These are phyloP conservation scores for Kondoa malvinella DNA, from an alignment of 768 basidiomycete genomes.

Conservation along the genomic window DNA sequence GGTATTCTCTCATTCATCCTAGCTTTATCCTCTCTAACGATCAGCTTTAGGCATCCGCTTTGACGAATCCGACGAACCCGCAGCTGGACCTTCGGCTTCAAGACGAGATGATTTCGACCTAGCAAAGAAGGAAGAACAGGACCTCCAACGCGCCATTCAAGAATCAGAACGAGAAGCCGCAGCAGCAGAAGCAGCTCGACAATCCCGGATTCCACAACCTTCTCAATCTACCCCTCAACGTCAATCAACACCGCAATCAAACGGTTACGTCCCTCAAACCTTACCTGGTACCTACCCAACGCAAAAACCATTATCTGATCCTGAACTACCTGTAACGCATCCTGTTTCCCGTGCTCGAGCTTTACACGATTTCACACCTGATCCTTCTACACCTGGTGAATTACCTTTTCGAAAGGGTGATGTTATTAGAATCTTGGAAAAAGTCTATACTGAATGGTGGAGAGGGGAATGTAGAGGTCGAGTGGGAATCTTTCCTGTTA, in stretches of 20 bases:
- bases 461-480: slow-evolving; percentile 17
- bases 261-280: slow-evolving; percentile 5
- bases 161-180: slow-evolving; percentile 16
- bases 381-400: slow-evolving; percentile 15
- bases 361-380: slow-evolving; percentile 17
- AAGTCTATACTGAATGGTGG: slow-evolving; percentile 21
- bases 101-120: background rate
- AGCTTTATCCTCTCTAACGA: background rate
- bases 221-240: background rate
- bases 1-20: slow-evolving; percentile 36
- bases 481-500: slow-evolving; percentile 18
- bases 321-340: background rate
- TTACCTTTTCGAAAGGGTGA: slow-evolving; percentile 17
- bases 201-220: background rate
- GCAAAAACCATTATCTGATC: slow-evolving; percentile 7
- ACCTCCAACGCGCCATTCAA: slow-evolving; percentile 18
- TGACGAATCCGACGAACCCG: slow-evolving; percentile 24
- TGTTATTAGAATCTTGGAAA: slow-evolving; percentile 15
- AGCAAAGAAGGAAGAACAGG: slow-evolving; percentile 19
- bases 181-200: background rate
- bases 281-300: slow-evolving; percentile 12
- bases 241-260: background rate
- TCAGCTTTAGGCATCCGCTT: background rate
- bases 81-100: slow-evolving; percentile 18
- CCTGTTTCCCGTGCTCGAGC: slow-evolving; percentile 13